Conservation (phyloP, 768 basidiomycete species). For the Dendrothele bispora region DNA sequence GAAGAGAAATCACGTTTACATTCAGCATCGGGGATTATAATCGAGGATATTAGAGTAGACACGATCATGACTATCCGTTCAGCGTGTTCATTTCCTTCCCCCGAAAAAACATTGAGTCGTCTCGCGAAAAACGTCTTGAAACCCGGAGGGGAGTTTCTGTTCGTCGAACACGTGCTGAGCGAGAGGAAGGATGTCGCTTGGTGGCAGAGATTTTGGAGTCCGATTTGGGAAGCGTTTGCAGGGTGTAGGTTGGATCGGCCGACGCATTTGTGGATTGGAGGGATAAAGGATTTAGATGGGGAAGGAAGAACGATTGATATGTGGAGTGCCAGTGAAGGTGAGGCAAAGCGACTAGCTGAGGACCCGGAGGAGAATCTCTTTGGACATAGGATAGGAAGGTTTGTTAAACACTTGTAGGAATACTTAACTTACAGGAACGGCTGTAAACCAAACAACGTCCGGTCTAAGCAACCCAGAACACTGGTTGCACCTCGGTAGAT, state of each 20-base stretch:
- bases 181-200: slow-evolving; percentile 51
- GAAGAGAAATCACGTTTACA: too few species aligned
- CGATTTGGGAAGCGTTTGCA: slow-evolving; percentile 63
- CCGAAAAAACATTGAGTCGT: slow-evolving; percentile 43
- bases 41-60: too few species aligned
- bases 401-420: too few species aligned
- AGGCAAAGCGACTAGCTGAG: too few species aligned
- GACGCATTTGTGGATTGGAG: slow-evolving; percentile 47
- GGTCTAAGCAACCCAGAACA: too few species aligned
- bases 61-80: slow-evolving; percentile 60
- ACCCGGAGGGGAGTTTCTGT: slow-evolving; percentile 63
- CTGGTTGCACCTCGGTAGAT: too few species aligned
- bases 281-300: slow-evolving; percentile 23
- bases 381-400: too few species aligned
- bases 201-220: slow-evolving; percentile 76
- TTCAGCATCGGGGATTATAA: too few species aligned
- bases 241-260: slow-evolving; percentile 67
- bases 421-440: too few species aligned
- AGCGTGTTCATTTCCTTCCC: slow-evolving; percentile 62
- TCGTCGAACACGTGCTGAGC: slow-evolving; percentile 70
- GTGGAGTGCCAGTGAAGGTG: slow-evolving; percentile 55
- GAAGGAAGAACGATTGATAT: slow-evolving; percentile 30
- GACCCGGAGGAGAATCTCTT: too few species aligned
- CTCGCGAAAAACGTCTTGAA: slow-evolving; percentile 55
- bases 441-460: too few species aligned